Conservation (phyloP, 495 filamentous ascomycete genomes). For the Penicillium cosmopolitanum region DNA sequence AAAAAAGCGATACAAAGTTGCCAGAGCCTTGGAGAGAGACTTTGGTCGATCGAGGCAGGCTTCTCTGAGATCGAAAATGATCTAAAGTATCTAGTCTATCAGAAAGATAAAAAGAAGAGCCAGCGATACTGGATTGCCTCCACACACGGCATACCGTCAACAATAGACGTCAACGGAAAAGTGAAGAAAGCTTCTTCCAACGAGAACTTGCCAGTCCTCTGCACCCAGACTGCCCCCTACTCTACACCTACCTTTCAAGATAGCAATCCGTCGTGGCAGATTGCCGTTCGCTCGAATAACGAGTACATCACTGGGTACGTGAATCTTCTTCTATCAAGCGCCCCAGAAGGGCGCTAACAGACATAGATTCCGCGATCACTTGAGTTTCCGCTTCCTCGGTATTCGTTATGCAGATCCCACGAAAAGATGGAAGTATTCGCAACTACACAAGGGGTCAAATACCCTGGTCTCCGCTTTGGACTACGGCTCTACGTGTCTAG, state of each 20-base stretch:
- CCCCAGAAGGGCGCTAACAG: background rate
- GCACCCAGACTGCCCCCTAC: constrained; percentile 26
- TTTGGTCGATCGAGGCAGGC: constrained; percentile 13
- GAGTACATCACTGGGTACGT: constrained; percentile 27
- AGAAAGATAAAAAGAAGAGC: constrained; percentile 9
- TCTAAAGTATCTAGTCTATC: constrained; percentile 22
- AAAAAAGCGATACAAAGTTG: constrained; percentile 22
- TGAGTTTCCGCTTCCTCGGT: constrained; percentile 29
- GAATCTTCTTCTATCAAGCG: too few species aligned
- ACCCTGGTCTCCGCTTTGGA: constrained; percentile 23
- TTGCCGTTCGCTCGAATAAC: constrained; percentile 24
- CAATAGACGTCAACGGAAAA: constrained; percentile 15
- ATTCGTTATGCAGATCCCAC: constrained; percentile 27
- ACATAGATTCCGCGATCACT: constrained; percentile 29
- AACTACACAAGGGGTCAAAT: constrained; percentile 20
- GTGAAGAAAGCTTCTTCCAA: constrained; percentile 15
- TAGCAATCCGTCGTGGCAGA: constrained; percentile 21
- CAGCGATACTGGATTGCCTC: constrained; percentile 25
- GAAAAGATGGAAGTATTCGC: constrained; percentile 26
- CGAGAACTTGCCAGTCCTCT: constrained; percentile 20
- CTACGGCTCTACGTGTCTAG: constrained; percentile 22
- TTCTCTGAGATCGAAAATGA: constrained; percentile 6
- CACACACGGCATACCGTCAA: constrained; percentile 12
- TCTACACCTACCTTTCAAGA: constrained; percentile 20
- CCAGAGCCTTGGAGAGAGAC: constrained; percentile 19